These are phyloP conservation scores for Hyaloraphidium curvatum DNA, from an alignment of 192 early-diverging fungal species.

Conservation along the genomic window DNA sequence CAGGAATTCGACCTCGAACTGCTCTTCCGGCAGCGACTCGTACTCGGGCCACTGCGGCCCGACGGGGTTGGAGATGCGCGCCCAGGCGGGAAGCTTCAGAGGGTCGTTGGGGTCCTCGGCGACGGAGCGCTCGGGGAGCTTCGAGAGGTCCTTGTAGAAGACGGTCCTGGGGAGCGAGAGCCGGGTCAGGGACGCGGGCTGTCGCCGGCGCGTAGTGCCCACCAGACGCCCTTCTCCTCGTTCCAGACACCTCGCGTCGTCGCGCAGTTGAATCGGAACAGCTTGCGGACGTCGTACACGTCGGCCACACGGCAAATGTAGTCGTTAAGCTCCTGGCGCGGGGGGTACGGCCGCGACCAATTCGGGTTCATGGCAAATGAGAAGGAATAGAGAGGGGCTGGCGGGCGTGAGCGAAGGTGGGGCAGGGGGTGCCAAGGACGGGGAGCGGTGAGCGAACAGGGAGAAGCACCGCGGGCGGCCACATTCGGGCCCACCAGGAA, in stretches of 20 bases:
- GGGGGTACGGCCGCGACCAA: neutral
- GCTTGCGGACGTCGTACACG: neutral
- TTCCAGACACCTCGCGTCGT: neutral
- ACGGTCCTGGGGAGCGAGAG: too few species aligned
- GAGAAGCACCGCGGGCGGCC: neutral
- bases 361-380: slow-evolving; percentile 3
- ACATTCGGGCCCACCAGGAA: neutral
- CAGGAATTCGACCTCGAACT: neutral
- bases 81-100: neutral
- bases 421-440: too few species aligned
- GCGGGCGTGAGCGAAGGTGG: neutral
- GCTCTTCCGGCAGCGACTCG: neutral
- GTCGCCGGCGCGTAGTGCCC: too few species aligned
- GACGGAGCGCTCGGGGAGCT: neutral
- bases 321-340: neutral
- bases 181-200: too few species aligned
- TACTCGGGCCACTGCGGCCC: neutral
- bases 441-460: too few species aligned
- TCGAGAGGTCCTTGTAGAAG: slow-evolving; percentile 3
- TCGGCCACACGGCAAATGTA: neutral
- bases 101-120: neutral
- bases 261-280: neutral
- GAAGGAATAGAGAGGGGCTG: slow-evolving; percentile 1
- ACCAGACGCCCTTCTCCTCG: slow-evolving; percentile 1
- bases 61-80: neutral